Evolutionary conservation across 129 eudicot genomes (phyloP).

Genomic region (Arctium lappa): DNA sequence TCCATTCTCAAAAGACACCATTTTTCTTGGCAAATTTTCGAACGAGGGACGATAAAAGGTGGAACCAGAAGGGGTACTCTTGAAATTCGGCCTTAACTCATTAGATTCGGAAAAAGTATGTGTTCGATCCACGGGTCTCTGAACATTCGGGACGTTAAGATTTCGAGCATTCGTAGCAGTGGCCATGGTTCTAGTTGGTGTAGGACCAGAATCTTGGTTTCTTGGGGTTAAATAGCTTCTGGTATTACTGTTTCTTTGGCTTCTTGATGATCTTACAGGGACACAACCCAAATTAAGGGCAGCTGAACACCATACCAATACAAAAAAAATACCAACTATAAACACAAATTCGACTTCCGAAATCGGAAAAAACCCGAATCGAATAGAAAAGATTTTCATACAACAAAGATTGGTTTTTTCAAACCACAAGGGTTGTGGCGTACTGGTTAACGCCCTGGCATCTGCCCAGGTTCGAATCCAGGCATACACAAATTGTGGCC

Average conservation of each 20-base stretch:
- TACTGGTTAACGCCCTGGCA: too few species aligned
- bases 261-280: conserved; percentile 78
- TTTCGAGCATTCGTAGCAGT: conserved; percentile 26
- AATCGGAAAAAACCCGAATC: not conserved
- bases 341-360: not conserved
- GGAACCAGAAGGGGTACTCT: conserved; percentile 30
- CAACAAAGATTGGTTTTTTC: not conserved
- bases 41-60: conserved; percentile 26
- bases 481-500: too few species aligned
- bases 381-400: too few species aligned
- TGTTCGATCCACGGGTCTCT: conserved; percentile 34
- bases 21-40: conserved; percentile 35
- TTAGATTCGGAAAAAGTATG: conserved; percentile 29
- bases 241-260: conserved; percentile 70
- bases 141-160: conserved; percentile 18
- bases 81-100: conserved; percentile 22
- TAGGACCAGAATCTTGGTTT: conserved; percentile 42
- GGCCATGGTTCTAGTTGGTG: not conserved
- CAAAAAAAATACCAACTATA: not conserved
- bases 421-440: too few species aligned
- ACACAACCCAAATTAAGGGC: conserved; percentile 90
- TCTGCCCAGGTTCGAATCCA: too few species aligned
- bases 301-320: conserved; percentile 51
- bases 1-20: conserved; percentile 30
- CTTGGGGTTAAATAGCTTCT: conserved; percentile 68